Evolutionary conservation across 2,329 filamentous ascomycete species (phyloP).

Genomic region (Gremmenia infestans): DNA sequence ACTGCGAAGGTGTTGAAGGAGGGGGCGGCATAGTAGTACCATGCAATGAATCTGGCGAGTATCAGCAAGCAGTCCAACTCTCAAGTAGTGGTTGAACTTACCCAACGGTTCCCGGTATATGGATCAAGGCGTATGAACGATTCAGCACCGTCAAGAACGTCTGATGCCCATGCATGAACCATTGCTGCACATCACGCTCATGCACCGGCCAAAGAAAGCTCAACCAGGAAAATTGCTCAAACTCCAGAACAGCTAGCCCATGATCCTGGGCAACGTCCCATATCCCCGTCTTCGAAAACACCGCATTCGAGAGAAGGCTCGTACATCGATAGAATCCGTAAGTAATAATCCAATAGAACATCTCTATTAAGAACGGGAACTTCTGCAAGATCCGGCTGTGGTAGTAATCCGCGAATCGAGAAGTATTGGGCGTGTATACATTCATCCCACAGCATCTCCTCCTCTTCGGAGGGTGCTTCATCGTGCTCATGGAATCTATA

Average conservation of each 20-base stretch:
- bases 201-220: constrained; percentile 48
- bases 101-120: constrained; percentile 57
- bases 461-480: constrained; percentile 41
- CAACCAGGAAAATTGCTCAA: constrained; percentile 47
- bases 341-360: constrained; percentile 62
- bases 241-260: constrained; percentile 48
- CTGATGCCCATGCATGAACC: constrained; percentile 51
- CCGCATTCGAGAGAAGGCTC: constrained; percentile 25
- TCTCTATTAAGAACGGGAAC: constrained; percentile 60
- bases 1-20: constrained; percentile 41
- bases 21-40: constrained; percentile 57
- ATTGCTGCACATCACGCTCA: constrained; percentile 49
- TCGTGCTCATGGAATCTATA: constrained; percentile 21
- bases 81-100: constrained; percentile 28
- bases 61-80: constrained; percentile 10
- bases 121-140: constrained; percentile 54
- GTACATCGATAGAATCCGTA: constrained; percentile 30
- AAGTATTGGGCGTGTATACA: constrained; percentile 52
- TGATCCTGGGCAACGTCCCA: constrained; percentile 53
- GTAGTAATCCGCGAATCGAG: constrained; percentile 53
- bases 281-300: constrained; percentile 38
- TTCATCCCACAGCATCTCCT: constrained; percentile 45
- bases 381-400: constrained; percentile 61
- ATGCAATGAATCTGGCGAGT: constrained; percentile 50
- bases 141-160: constrained; percentile 50